These are phyloP conservation scores for Hyaloscypha hepaticicola DNA, from an alignment of 495 filamentous ascomycete species.

Conservation along the genomic window DNA sequence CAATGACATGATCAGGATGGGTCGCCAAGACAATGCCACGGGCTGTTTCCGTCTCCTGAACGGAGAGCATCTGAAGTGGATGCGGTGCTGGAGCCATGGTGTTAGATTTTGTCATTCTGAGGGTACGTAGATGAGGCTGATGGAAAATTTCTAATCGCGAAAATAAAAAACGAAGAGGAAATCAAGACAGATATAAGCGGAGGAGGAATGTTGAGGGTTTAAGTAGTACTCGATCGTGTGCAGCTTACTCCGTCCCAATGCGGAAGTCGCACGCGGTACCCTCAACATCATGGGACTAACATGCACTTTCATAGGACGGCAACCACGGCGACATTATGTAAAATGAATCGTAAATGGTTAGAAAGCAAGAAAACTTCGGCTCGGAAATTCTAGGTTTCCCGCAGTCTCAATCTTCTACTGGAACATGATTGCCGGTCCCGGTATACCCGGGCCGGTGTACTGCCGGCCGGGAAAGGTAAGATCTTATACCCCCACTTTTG, in stretches of 20 bases:
- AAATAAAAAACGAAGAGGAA: neutral
- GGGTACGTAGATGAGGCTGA: neutral
- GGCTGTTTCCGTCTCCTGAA: conserved; percentile 9
- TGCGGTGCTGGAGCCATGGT: conserved; percentile 1
- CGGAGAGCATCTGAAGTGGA: conserved; percentile 16
- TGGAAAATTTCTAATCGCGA: neutral
- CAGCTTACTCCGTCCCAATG: neutral
- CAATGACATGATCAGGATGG: conserved; percentile 13
- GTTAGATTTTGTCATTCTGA: neutral
- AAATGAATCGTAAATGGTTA: neutral
- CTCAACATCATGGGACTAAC: neutral
- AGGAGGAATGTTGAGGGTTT: neutral
- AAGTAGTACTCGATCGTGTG: neutral
- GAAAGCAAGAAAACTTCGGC: neutral
- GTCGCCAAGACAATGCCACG: conserved; percentile 17
- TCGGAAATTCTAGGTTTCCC: neutral
- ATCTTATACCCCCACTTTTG: too few relatives aligned
- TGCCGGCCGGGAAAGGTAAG: too few relatives aligned
- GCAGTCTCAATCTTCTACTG: too few relatives aligned
- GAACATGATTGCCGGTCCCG: too few relatives aligned
- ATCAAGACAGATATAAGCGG: neutral
- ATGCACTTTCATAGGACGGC: neutral
- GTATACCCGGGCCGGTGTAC: too few relatives aligned
- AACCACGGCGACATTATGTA: neutral
- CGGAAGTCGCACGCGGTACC: neutral